Evolutionary conservation across 2,329 filamentous ascomycete species (phyloP).

Genomic region (Penicillium polonicum): DNA sequence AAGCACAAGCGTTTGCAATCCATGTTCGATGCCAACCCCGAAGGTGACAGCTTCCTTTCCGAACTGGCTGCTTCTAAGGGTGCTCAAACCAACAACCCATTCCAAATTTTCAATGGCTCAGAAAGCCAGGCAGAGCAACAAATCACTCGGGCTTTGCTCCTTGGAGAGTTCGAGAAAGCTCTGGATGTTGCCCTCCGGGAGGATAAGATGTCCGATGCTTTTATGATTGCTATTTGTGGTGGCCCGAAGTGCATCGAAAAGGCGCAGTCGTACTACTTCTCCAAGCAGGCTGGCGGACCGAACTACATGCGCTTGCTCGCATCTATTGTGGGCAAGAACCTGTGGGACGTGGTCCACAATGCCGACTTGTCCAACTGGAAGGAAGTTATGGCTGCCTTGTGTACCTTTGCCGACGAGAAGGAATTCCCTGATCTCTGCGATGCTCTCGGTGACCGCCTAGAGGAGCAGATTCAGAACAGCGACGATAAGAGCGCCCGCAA

Average conservation of each 20-base stretch:
- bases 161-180: slow-evolving; percentile 87
- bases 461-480: slow-evolving; percentile 61
- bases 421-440: slow-evolving; percentile 96
- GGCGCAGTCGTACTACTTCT: slow-evolving; percentile 86
- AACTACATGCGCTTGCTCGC: slow-evolving; percentile 89
- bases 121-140: slow-evolving; percentile 80
- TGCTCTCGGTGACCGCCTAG: slow-evolving; percentile 84
- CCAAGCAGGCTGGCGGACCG: slow-evolving; percentile 75
- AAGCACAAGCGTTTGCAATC: slow-evolving; percentile 67
- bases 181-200: slow-evolving; percentile 86
- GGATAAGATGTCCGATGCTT: slow-evolving; percentile 88
- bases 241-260: slow-evolving; percentile 92
- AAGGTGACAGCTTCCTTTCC: slow-evolving; percentile 82
- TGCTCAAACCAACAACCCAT: slow-evolving; percentile 89
- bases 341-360: slow-evolving; percentile 98
- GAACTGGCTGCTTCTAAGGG: slow-evolving; percentile 84
- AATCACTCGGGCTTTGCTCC: slow-evolving; percentile 82
- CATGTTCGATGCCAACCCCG: slow-evolving; percentile 73
- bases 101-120: slow-evolving; percentile 80
- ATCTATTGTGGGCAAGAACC: slow-evolving; percentile 91
- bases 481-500: slow-evolving; percentile 64
- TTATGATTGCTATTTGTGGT: slow-evolving; percentile 96
- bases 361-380: slow-evolving; percentile 93
- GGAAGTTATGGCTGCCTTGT: slow-evolving; percentile 91
- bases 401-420: slow-evolving; percentile 86